Percentiles rank a stretch among this genome's conserved stretches.
These are phyloP conservation scores for Colletotrichum spinosum DNA, from an alignment of 2,329 filamentous ascomycete species.

Conservation along the genomic window DNA sequence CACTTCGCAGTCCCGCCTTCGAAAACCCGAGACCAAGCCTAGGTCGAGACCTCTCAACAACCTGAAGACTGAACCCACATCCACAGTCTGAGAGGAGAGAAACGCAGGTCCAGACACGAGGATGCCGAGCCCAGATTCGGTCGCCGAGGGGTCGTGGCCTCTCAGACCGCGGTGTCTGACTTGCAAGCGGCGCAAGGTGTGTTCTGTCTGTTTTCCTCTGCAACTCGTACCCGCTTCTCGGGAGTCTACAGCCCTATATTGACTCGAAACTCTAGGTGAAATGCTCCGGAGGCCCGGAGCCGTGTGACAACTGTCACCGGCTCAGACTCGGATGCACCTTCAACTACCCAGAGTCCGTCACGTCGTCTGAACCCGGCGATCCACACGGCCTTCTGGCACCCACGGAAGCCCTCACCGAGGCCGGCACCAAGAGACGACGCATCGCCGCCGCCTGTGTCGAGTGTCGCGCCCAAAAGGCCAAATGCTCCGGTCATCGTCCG, in stretches of 20 bases:
- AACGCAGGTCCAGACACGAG: not conserved
- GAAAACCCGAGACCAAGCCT: no score
- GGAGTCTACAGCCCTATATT: no score
- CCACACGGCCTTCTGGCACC: slow-evolving; percentile 13
- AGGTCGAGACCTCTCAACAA: no score
- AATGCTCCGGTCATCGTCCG: slow-evolving; percentile 46
- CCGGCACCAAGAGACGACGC: slow-evolving; percentile 44
- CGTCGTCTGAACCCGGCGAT: slow-evolving; percentile 4
- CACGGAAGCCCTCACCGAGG: slow-evolving; percentile 41
- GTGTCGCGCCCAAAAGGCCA: slow-evolving; percentile 50
- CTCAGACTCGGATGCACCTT: slow-evolving; percentile 19
- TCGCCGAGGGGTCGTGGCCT: slow-evolving; percentile 4
- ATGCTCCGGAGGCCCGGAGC: slow-evolving; percentile 19
- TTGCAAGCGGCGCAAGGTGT: slow-evolving; percentile 27
- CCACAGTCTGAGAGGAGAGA: not conserved
- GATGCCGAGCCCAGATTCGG: slow-evolving; percentile 22
- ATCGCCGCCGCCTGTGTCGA: slow-evolving; percentile 44
- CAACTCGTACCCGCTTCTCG: not conserved
- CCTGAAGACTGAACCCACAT: not conserved
- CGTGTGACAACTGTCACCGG: slow-evolving; percentile 23
- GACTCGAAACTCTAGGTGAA: slow-evolving; percentile 5
- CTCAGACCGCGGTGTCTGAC: slow-evolving; percentile 21
- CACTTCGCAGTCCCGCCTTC: no score
- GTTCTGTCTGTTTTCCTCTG: not conserved
- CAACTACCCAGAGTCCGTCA: slow-evolving; percentile 20